Percentiles rank a stretch among this genome's conserved stretches.
Conservation (phyloP, 768 basidiomycete species). For the Boletales sp. region DNA sequence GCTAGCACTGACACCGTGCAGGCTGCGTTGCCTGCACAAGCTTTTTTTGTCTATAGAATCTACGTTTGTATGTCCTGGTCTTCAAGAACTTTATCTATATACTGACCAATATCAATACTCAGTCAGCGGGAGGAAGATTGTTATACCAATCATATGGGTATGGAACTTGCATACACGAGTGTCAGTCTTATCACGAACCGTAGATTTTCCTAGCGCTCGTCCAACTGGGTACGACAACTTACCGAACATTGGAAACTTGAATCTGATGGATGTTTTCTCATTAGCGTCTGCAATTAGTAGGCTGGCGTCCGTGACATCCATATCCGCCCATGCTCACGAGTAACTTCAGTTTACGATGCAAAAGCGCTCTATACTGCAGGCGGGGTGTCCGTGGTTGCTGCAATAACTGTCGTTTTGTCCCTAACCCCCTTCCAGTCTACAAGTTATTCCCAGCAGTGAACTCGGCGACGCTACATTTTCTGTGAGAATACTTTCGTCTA, state of each 20-base stretch:
- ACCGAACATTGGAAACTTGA: background rate
- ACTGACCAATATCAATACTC: background rate
- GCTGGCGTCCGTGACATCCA: background rate
- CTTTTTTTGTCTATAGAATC: slow-evolving; percentile 11
- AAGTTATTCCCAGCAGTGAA: background rate
- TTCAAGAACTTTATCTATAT: background rate
- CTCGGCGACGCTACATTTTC: background rate
- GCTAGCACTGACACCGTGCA: background rate
- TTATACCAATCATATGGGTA: background rate
- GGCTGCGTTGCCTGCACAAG: slow-evolving; percentile 7
- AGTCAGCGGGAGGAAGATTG: background rate
- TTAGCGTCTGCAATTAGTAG: background rate
- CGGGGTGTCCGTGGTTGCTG: too few species aligned
- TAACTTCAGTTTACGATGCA: background rate
- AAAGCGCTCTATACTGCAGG: background rate
- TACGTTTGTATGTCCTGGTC: slow-evolving; percentile 5
- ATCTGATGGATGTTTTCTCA: background rate
- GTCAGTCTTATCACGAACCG: background rate
- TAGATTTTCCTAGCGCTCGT: background rate
- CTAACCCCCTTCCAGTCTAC: background rate
- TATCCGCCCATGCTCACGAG: too few species aligned
- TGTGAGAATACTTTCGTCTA: background rate
- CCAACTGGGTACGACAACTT: background rate
- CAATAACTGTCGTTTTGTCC: too few species aligned
- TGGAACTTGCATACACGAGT: background rate